Evolutionary conservation across 2,329 filamentous ascomycete genomes (phyloP).

Genomic region (Didymella lethalis): DNA sequence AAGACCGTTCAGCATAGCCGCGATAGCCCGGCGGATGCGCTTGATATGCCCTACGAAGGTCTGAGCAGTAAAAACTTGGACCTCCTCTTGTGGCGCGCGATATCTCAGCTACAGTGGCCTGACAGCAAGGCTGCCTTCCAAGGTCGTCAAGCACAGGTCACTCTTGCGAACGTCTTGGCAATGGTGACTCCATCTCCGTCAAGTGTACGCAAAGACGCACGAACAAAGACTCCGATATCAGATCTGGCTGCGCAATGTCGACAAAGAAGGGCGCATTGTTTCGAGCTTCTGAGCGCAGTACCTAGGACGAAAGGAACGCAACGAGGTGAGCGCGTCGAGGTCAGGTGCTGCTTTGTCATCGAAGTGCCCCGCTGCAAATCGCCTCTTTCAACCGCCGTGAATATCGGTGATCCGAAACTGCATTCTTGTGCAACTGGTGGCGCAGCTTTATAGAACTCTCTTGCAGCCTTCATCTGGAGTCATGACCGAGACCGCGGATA

Average conservation of each 20-base stretch:
- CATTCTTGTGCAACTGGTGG: background rate
- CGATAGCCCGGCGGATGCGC: background rate
- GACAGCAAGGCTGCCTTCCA: background rate
- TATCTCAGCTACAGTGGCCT: background rate
- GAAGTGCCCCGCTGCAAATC: background rate
- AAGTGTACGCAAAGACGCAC: background rate
- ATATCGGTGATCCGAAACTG: background rate
- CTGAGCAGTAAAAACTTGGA: background rate
- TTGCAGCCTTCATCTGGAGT: background rate
- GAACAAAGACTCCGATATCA: background rate
- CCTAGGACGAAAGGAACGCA: background rate
- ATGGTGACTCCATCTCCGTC: background rate
- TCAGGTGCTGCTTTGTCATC: background rate
- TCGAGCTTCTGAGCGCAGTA: background rate
- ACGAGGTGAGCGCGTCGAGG: background rate
- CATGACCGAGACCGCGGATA: conserved; percentile 27
- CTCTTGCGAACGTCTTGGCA: background rate
- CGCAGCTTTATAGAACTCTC: background rate
- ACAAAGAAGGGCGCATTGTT: background rate
- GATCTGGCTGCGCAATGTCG: background rate
- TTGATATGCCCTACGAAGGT: background rate
- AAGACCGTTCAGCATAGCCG: background rate
- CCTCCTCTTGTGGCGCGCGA: background rate
- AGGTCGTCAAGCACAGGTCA: too few species aligned
- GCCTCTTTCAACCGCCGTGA: background rate